These are phyloP conservation scores for Carex parvula DNA, from an alignment of 176 grass and related monocot species.

Conservation along the genomic window DNA sequence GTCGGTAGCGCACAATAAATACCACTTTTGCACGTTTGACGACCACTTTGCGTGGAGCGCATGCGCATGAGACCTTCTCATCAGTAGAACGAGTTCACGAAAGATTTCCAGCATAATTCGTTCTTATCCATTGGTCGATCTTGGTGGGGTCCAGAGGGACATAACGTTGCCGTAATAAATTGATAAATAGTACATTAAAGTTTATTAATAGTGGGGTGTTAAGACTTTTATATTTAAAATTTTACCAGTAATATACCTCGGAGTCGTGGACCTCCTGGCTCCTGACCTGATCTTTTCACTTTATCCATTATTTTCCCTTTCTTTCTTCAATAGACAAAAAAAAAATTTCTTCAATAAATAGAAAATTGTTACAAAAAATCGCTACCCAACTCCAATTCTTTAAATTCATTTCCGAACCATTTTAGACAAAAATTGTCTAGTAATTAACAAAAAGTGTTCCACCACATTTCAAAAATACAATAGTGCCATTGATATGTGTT, in stretches of 20 bases:
- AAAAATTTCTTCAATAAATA: too few species aligned
- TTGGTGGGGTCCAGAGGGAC: neutral
- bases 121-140: slow-evolving; percentile 23
- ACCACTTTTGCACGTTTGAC: neutral
- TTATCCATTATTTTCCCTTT: neutral
- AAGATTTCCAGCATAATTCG: neutral
- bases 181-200: neutral
- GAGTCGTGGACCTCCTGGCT: neutral
- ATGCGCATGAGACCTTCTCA: neutral
- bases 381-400: too few species aligned
- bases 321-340: too few species aligned
- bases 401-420: too few species aligned
- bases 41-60: neutral
- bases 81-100: neutral
- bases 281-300: neutral
- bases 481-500: too few species aligned
- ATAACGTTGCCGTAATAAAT: slow-evolving; percentile 13
- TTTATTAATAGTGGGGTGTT: neutral
- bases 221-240: neutral
- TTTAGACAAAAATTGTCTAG: too few species aligned
- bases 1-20: too few species aligned
- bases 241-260: slow-evolving; percentile 7
- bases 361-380: too few species aligned
- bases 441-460: too few species aligned
- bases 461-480: too few species aligned